These are phyloP conservation scores for Pythium sp. DNA, from an alignment of 352 stramenopile genomes.

Conservation along the genomic window DNA sequence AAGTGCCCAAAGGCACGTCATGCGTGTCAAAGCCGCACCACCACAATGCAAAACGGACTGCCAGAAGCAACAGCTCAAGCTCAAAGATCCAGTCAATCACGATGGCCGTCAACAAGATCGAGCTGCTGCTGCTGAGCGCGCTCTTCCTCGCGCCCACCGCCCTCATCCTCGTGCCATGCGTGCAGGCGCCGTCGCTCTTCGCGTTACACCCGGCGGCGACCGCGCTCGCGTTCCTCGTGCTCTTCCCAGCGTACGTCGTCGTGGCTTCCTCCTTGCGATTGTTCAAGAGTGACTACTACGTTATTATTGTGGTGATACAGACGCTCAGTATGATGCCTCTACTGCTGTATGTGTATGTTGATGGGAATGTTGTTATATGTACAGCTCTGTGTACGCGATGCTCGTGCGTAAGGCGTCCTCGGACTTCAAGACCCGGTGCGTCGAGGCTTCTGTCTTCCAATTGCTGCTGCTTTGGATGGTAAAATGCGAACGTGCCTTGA, in stretches of 20 bases:
- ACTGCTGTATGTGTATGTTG: not conserved
- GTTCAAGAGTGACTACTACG: not conserved
- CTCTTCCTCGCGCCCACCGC: constrained; percentile 48
- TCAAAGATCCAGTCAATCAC: not conserved
- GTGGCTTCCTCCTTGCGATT: not conserved
- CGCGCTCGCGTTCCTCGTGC: constrained; percentile 55
- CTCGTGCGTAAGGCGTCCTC: constrained; percentile 44
- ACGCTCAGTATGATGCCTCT: not conserved
- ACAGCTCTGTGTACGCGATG: constrained; percentile 57
- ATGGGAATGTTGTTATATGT: not conserved
- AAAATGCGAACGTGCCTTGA: no score
- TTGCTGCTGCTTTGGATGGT: not conserved
- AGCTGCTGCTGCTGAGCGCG: constrained; percentile 48
- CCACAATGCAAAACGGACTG: constrained; percentile 18
- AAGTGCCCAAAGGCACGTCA: not conserved
- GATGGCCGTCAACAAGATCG: constrained; percentile 52
- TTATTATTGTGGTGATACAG: not conserved
- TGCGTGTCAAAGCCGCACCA: constrained; percentile 4
- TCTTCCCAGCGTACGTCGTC: constrained; percentile 42
- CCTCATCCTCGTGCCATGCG: constrained; percentile 42
- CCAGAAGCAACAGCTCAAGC: constrained; percentile 6
- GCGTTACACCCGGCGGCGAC: constrained; percentile 61
- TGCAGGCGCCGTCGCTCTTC: constrained; percentile 40
- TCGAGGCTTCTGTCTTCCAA: not conserved
- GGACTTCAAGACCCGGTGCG: constrained; percentile 46